Conservation (phyloP, 2,329 filamentous ascomycete genomes). For the Alternaria solani region DNA sequence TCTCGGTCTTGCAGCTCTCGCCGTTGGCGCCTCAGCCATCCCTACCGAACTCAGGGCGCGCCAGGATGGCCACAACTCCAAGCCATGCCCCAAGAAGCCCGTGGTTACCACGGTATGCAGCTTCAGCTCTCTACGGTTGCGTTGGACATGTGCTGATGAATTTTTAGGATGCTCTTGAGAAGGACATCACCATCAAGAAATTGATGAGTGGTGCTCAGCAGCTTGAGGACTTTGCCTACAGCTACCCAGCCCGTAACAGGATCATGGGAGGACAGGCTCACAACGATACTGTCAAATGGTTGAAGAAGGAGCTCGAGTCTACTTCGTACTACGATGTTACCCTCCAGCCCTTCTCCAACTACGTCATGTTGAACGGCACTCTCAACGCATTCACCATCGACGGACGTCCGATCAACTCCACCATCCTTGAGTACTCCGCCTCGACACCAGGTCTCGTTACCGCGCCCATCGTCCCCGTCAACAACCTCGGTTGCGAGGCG, state of each 20-base stretch:
- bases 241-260: conserved; percentile 47
- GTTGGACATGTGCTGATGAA: conserved; percentile 14
- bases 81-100: conserved; percentile 13
- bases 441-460: conserved; percentile 32
- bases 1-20: conserved; percentile 33
- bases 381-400: conserved; percentile 32
- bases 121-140: not conserved
- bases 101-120: conserved; percentile 27
- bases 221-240: conserved; percentile 51
- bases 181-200: conserved; percentile 34
- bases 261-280: conserved; percentile 50
- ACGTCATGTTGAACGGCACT: conserved; percentile 32
- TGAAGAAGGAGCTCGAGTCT: conserved; percentile 42
- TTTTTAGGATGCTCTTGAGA: conserved; percentile 37
- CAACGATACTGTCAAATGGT: conserved; percentile 51
- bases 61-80: not conserved
- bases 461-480: conserved; percentile 36
- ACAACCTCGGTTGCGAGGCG: conserved; percentile 43
- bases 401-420: conserved; percentile 14
- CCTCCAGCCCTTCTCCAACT: conserved; percentile 37
- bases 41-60: conserved; percentile 6
- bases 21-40: conserved; percentile 26
- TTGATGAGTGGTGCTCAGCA: conserved; percentile 41
- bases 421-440: conserved; percentile 37
- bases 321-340: conserved; percentile 50